phyloP scores from a whole-genome alignment of 2,329 filamentous ascomycete species.

The Trichoderma breve region DNA sequence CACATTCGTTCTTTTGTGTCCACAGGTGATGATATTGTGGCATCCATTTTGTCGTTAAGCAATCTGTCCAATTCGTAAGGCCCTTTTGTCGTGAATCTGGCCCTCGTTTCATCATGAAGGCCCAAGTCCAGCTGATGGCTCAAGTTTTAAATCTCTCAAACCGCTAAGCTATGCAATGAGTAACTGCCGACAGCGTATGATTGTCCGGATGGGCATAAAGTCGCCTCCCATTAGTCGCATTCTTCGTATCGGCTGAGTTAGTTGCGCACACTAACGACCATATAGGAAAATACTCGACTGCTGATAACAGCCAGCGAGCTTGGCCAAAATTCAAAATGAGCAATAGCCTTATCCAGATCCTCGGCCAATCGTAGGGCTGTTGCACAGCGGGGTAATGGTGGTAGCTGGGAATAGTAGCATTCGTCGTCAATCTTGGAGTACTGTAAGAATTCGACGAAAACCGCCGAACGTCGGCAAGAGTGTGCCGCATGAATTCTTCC shows the following conservation, averaged over 20 bases:
- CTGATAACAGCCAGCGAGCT: background rate
- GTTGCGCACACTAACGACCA: background rate
- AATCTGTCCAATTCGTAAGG: background rate
- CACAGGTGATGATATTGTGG: background rate
- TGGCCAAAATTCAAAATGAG: background rate
- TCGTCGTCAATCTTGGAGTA: background rate
- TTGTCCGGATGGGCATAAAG: background rate
- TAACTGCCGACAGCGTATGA: background rate
- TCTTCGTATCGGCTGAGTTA: background rate
- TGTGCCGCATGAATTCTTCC: background rate
- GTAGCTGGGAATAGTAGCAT: background rate
- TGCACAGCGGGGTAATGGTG: background rate
- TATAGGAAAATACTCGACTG: background rate
- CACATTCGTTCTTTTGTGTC: background rate
- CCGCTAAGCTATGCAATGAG: background rate
- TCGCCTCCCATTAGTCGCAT: background rate
- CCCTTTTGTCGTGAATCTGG: background rate
- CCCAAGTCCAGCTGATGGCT: background rate
- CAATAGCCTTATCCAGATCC: background rate
- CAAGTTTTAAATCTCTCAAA: background rate
- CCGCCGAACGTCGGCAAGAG: background rate
- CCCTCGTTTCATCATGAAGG: background rate
- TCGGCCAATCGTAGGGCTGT: background rate
- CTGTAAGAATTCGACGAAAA: background rate
- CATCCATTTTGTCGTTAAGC: background rate